Base-by-base conservation (phyloP, 441 rosid genomes). In the Erysimum cheiri region DNA sequence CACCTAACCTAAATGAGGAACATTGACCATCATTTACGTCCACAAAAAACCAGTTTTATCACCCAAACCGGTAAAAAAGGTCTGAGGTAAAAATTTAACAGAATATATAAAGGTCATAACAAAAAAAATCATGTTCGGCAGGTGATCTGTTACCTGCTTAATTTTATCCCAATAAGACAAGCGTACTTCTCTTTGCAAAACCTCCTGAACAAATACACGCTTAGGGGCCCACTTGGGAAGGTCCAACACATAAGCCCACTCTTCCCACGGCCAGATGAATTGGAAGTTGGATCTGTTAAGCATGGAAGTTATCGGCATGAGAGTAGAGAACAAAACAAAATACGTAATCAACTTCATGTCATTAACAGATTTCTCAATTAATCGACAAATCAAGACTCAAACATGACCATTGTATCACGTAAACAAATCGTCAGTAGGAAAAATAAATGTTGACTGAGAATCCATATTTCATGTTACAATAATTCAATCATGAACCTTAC, bases 251-350 rank as follows among this genome's bases (percentile, higher is more conserved):
- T 83, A 83, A 63, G 91, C 97, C 99, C 99, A 96, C 77, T 96
- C 99, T 80, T 96, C 99, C 99, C 99, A 96, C 6, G 99, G 99
- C 99, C 99, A 96, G 72, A 93, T 91, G 82, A 93, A 93, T 71
- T 96, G 98, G 76, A 96, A 96, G 77, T 96, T 96, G 69, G 99
- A 96, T 73, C 99, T 96, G 85, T 43, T 74, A 70, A 66, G 22
- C 50, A 44, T 70, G 49, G 43, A 78, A 70, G 13, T 22, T 50
- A 74, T 52, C 28, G 54, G 47, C 57, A 78, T 68, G 40, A 54
- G 68, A n/a, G 5, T 9, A 57, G 19, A 60, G 14, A 63, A 22
- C 8, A 24, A 64, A 22, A 49, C 12, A 9, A 36, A 26, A 53
- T 9, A 41, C 5, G 56, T 40, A 48, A 29, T 60, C 14, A 67